These are phyloP conservation scores for Pleurotus ostreatus DNA, from an alignment of 768 basidiomycete species.

Conservation along the genomic window DNA sequence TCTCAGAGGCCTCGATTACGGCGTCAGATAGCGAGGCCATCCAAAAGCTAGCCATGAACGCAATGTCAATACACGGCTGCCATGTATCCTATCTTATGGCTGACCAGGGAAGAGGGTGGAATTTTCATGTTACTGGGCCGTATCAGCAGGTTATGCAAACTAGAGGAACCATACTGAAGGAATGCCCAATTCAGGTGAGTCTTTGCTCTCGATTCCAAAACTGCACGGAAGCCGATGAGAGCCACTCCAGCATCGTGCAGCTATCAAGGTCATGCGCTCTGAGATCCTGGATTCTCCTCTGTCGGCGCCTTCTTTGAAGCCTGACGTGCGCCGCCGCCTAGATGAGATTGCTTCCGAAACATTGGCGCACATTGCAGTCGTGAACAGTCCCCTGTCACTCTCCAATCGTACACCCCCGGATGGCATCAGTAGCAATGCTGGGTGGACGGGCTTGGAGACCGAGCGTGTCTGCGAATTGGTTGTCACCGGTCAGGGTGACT, in stretches of 20 bases:
- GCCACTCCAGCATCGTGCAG: conserved; percentile 62
- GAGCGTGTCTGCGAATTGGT: conserved; percentile 93
- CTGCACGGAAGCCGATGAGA: no score
- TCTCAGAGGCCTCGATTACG: conserved; percentile 33
- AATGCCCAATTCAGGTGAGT: conserved; percentile 79
- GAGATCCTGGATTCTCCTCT: conserved; percentile 88
- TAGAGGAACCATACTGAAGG: conserved; percentile 84
- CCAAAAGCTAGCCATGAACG: conserved; percentile 72
- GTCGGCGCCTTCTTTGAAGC: conserved; percentile 75
- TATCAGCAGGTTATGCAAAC: conserved; percentile 93
- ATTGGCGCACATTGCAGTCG: conserved; percentile 90
- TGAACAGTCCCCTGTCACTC: conserved; percentile 76
- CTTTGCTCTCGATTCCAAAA: conserved; percentile 1
- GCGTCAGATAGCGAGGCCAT: conserved; percentile 63
- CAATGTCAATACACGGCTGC: conserved; percentile 78
- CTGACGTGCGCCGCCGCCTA: conserved; percentile 77
- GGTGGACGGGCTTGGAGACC: conserved; percentile 89
- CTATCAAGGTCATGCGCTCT: conserved; percentile 87
- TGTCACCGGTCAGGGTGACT: conserved; percentile 83
- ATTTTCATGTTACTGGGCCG: conserved; percentile 85
- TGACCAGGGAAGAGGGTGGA: conserved; percentile 74
- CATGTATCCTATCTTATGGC: conserved; percentile 76
- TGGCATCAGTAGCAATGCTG: conserved; percentile 70
- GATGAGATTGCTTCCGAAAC: conserved; percentile 93
- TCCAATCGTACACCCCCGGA: conserved; percentile 75